Conservation (phyloP, 2,329 filamentous ascomycete species). For the Curvularia verruculosa region DNA sequence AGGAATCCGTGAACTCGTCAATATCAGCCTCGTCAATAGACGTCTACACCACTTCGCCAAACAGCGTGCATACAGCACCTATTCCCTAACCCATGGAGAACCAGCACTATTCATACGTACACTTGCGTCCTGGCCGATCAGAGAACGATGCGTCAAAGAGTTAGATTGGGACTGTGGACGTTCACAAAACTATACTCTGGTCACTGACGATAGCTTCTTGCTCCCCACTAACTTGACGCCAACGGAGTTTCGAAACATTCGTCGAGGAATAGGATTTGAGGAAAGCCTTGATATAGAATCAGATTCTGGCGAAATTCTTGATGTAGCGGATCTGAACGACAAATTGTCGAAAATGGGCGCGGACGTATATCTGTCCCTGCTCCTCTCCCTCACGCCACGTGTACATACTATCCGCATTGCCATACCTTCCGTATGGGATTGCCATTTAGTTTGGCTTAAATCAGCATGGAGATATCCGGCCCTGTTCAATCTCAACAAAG, state of each 20-base stretch:
- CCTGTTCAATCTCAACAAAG: constrained; percentile 3
- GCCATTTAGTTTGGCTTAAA: constrained; percentile 5
- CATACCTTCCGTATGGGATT: neutral
- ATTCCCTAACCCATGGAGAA: neutral
- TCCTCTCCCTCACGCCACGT: constrained; percentile 5
- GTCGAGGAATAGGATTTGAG: neutral
- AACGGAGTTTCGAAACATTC: constrained; percentile 1
- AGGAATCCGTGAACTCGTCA: neutral
- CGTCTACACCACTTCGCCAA: constrained; percentile 8
- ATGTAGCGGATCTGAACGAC: neutral
- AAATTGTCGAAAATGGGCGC: neutral
- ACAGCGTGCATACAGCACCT: constrained; percentile 1
- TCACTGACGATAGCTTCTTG: neutral
- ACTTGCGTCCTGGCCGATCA: constrained; percentile 5
- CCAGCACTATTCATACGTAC: constrained; percentile 11
- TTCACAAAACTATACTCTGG: neutral
- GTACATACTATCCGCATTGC: neutral
- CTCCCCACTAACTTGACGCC: neutral
- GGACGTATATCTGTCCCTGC: neutral
- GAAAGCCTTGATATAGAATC: neutral
- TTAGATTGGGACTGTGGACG: constrained; percentile 9
- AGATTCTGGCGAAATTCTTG: no score
- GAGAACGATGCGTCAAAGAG: neutral
- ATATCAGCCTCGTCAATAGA: constrained; percentile 7
- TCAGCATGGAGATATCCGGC: neutral